Conservation (phyloP, 2,329 filamentous ascomycete genomes). For the Sclerotinia trifoliorum region DNA sequence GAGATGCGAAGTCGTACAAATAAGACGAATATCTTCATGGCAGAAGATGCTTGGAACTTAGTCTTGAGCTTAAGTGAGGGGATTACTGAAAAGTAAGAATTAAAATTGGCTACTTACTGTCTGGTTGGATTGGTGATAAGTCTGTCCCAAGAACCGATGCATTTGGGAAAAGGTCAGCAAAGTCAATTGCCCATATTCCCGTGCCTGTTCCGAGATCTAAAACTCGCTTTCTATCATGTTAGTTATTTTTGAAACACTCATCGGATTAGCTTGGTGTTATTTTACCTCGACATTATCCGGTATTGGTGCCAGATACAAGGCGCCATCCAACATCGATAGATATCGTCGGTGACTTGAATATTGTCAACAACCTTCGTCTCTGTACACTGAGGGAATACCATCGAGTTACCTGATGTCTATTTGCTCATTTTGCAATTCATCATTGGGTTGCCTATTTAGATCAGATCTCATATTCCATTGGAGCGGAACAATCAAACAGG, state of each 20-base stretch:
- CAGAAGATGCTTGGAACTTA: background rate
- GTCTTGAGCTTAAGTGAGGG: too few species aligned
- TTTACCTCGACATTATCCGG: constrained; percentile 33
- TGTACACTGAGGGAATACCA: background rate
- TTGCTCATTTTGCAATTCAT: constrained; percentile 37
- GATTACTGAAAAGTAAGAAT: background rate
- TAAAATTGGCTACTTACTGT: constrained; percentile 31
- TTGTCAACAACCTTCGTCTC: constrained; percentile 1
- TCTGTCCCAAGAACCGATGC: constrained; percentile 39
- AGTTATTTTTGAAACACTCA: background rate
- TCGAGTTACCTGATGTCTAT: constrained; percentile 32
- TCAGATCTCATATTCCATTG: background rate
- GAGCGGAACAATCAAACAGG: background rate
- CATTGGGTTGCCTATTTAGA: constrained; percentile 35
- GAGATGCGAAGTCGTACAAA: background rate
- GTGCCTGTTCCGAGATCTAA: constrained; percentile 43
- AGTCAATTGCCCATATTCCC: constrained; percentile 47
- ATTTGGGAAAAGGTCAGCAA: constrained; percentile 39
- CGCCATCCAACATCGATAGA: constrained; percentile 31
- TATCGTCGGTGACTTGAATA: constrained; percentile 39
- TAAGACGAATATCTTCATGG: too few species aligned
- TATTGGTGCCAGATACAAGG: constrained; percentile 37
- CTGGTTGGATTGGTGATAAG: constrained; percentile 41
- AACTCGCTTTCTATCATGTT: constrained; percentile 1
- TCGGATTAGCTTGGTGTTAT: background rate